Base-by-base conservation (phyloP, 2,329 filamentous ascomycete species). In the Aspergillus cejpii region DNA sequence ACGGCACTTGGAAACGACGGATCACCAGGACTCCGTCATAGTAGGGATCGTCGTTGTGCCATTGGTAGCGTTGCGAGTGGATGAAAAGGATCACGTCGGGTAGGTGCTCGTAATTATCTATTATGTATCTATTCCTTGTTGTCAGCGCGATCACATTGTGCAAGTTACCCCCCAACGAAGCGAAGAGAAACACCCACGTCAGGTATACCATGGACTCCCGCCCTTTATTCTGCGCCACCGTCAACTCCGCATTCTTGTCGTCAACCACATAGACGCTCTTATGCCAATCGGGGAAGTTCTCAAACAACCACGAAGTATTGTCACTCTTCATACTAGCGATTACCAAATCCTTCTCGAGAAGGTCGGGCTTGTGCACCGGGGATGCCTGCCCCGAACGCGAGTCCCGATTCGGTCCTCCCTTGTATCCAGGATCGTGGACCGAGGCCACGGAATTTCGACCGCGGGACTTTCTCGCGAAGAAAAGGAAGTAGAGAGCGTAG, bases 201-300 rank as follows among this genome's bases (percentile, higher is more conserved):
- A 71, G 54, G 57, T 70, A 71, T 3, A 66, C 67, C 67, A 69
- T 70, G 5, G 66, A 67, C 49, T 71, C 68, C 40, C 67, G 60
- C 6, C 68, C 68, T 52, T 70, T 70, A 47, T 71, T 71, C 34
- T 55, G 52, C 2, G 71, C 65, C 11, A 80, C 74, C 0, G 71
- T 76, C 49, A 77, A 61, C 15, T 65, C 49, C 2, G 75, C 74
- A 4, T 50, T 51, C 24, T 69, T 63, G 52, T 78, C 69, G 52
- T 81, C 71, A 41, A 76, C 75, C 20, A 78, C 69, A 57, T 80
- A 80, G 46, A 79, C 68, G 47, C 69, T 76, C 57, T 74, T 72
- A 47, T 71, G 66, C 75, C 75, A 78, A 17, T 68, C 65, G 1
- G 67, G 62, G 26, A 70, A 63, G 47, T 63, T 50, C 26, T 68